Conservation (phyloP, 805 yeast species). For the Kregervanrija fluxuum region DNA sequence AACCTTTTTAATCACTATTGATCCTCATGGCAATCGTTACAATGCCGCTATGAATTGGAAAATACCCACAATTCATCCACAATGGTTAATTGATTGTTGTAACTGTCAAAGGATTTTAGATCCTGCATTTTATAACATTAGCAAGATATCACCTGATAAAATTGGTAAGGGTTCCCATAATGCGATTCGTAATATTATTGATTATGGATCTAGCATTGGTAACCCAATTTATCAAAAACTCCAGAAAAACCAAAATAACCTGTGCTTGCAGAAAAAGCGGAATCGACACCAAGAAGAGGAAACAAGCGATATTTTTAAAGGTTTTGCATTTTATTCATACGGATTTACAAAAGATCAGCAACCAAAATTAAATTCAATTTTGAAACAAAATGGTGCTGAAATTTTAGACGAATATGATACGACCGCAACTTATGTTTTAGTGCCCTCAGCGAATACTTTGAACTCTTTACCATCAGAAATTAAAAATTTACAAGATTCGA, state of each 20-base stretch:
- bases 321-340: slow-evolving; percentile 33
- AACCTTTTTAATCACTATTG: slow-evolving; percentile 42
- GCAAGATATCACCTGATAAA: slow-evolving; percentile 7
- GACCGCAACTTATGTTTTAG: slow-evolving; percentile 31
- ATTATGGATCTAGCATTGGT: slow-evolving; percentile 4
- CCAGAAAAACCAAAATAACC: neutral
- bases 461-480: slow-evolving; percentile 14
- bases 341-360: slow-evolving; percentile 19
- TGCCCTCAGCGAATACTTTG: slow-evolving; percentile 19
- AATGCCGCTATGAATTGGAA: slow-evolving; percentile 46
- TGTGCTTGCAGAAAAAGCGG: too few relatives aligned
- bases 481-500: slow-evolving; percentile 7
- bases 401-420: slow-evolving; percentile 13
- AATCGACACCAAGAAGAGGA: neutral
- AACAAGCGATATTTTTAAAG: slow-evolving; percentile 29
- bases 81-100: slow-evolving; percentile 41
- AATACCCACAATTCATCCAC: slow-evolving; percentile 44
- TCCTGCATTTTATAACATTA: slow-evolving; percentile 33
- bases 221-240: slow-evolving; percentile 5
- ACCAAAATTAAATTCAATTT: slow-evolving; percentile 11
- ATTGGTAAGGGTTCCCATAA: slow-evolving; percentile 28
- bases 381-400: slow-evolving; percentile 19
- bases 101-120: slow-evolving; percentile 37
- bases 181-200: slow-evolving; percentile 9
- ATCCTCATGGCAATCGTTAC: slow-evolving; percentile 43